These are phyloP conservation scores for Ochromonadaceae sp. DNA, from an alignment of 352 stramenopile genomes.

Conservation along the genomic window DNA sequence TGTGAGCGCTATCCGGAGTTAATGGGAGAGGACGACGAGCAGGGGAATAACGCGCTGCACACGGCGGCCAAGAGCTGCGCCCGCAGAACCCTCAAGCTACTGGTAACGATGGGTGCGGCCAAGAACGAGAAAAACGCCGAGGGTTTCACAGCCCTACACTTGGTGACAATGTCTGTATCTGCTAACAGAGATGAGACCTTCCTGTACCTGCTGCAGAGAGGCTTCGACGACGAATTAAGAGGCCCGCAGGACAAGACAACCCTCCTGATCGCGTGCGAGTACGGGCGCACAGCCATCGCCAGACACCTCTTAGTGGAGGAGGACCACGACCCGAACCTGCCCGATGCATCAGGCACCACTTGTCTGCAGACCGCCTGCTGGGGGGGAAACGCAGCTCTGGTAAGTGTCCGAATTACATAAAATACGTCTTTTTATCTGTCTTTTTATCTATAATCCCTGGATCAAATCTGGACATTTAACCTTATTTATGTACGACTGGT, in stretches of 20 bases:
- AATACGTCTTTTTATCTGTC: too few relatives aligned
- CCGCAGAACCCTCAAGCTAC: neutral
- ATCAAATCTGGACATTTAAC: too few relatives aligned
- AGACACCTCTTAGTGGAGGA: neutral
- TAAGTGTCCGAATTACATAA: too few relatives aligned
- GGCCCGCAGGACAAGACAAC: neutral
- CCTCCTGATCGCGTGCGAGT: neutral
- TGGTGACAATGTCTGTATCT: neutral
- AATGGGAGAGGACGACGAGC: neutral
- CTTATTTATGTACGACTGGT: too few relatives aligned
- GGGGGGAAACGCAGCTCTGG: neutral
- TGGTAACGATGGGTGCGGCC: neutral
- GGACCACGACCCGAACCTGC: neutral
- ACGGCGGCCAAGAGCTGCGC: neutral
- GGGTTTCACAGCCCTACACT: constrained; percentile 5
- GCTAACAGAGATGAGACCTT: constrained; percentile 5
- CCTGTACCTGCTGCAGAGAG: neutral
- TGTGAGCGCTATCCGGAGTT: neutral
- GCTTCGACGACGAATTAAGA: constrained; percentile 10
- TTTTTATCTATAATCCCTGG: too few relatives aligned
- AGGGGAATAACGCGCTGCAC: constrained; percentile 4
- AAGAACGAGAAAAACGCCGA: neutral
- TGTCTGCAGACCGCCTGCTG: constrained; percentile 2
- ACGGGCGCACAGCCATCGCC: neutral
- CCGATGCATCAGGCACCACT: neutral